Conservation (phyloP, 805 yeast species). For the Lachancea dasiensis region DNA sequence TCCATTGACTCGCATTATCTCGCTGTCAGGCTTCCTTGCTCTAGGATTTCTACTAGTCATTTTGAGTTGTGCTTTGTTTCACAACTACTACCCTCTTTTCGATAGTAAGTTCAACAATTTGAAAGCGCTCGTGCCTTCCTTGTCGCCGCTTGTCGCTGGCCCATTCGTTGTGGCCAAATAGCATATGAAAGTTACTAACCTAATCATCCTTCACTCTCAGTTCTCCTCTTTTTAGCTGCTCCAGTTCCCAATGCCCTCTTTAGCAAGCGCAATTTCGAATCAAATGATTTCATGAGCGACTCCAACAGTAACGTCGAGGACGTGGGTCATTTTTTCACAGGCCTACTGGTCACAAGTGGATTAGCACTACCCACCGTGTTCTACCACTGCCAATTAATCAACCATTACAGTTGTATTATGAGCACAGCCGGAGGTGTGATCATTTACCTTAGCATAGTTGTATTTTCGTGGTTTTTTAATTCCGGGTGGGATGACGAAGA, state of each 20-base stretch:
- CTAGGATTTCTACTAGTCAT: conserved; percentile 86
- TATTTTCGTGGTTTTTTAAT: conserved; percentile 71
- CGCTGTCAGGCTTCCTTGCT: conserved; percentile 52
- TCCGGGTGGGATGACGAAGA: conserved; percentile 35
- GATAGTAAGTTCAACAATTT: conserved; percentile 40
- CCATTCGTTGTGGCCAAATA: no score
- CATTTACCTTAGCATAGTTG: conserved; percentile 76
- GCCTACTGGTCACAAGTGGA: conserved; percentile 71
- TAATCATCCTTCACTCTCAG: conserved; percentile 17
- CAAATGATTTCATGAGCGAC: conserved; percentile 61
- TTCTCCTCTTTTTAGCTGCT: conserved; percentile 59
- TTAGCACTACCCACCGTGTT: conserved; percentile 68
- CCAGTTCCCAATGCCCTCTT: conserved; percentile 66
- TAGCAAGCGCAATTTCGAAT: conserved; percentile 37
- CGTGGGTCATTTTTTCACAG: conserved; percentile 72
- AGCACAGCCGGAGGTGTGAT: conserved; percentile 79
- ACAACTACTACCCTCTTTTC: conserved; percentile 86
- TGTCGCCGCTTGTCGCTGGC: no score
- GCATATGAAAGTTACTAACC: conserved; percentile 1
- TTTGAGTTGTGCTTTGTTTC: conserved; percentile 79
- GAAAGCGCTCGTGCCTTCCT: no score
- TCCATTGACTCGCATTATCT: conserved; percentile 32
- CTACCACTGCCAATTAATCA: conserved; percentile 67
- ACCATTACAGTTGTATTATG: conserved; percentile 65
- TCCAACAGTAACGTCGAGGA: conserved; percentile 50